A percentile compares a stretch with the other conserved stretches of the same genome.
Evolutionary conservation across 78 protist species (phyloP).

Genomic region (Dictyostelium purpureum): DNA sequence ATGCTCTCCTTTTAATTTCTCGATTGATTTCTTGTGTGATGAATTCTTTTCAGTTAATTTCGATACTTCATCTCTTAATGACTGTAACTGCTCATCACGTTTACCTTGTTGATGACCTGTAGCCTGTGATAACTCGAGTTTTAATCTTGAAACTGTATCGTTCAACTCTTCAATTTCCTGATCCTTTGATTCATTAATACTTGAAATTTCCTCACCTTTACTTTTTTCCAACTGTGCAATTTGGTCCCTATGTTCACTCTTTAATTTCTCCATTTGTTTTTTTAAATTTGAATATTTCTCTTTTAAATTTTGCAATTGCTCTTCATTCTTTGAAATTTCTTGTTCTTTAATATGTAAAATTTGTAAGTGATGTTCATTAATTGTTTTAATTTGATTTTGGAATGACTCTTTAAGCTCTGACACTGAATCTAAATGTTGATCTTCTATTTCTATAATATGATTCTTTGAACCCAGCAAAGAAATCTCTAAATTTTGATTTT

Average conservation of each 20-base stretch:
- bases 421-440: not conserved
- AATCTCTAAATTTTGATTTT: constrained; percentile 1
- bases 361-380: too few species aligned
- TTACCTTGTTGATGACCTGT: not conserved
- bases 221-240: not conserved
- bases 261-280: not conserved
- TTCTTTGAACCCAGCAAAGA: not conserved
- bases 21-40: not conserved
- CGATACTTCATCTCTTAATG: not conserved
- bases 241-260: not conserved
- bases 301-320: not conserved
- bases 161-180: too few species aligned
- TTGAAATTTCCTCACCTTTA: too few species aligned
- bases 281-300: not conserved
- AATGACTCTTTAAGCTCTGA: not conserved
- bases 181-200: not conserved
- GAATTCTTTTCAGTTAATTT: not conserved
- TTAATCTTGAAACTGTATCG: not conserved
- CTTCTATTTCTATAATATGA: not conserved
- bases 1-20: not conserved
- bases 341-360: too few species aligned
- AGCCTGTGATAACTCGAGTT: not conserved
- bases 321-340: too few species aligned
- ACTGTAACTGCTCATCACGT: not conserved
- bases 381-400: too few species aligned